Conservation (phyloP, 1,139 yeast genomes). For the Williopsis jadinii region DNA sequence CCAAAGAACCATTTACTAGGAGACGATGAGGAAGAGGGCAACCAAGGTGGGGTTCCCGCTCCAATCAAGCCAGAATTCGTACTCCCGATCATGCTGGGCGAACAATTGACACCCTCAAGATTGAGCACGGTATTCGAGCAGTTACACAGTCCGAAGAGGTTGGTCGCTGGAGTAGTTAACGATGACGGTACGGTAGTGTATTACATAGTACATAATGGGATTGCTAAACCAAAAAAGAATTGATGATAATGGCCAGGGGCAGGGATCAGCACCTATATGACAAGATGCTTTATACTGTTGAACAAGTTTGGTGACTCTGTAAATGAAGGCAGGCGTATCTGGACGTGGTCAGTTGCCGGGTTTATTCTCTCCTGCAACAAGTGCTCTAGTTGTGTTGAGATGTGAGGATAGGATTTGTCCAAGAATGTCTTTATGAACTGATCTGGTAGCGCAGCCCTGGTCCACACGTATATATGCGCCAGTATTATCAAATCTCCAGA, state of each 20-base stretch:
- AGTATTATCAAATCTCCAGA: conserved; percentile 32
- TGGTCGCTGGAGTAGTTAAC: conserved; percentile 49
- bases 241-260: conserved; percentile 13
- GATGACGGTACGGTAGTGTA: conserved; percentile 65
- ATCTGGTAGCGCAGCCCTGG: conserved; percentile 36
- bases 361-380: conserved; percentile 6
- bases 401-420: conserved; percentile 25
- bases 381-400: conserved; percentile 9
- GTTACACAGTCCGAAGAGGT: conserved; percentile 34
- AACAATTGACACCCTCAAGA: conserved; percentile 28
- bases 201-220: conserved; percentile 58
- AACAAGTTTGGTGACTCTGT: conserved; percentile 18
- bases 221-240: conserved; percentile 51
- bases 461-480: conserved; percentile 35
- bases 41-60: too few relatives aligned
- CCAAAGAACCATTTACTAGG: conserved; percentile 28
- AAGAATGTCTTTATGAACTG: conserved; percentile 33
- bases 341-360: conserved; percentile 4
- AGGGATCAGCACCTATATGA: conserved; percentile 1
- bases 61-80: conserved; percentile 17
- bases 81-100: conserved; percentile 26
- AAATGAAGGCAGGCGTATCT: conserved; percentile 15
- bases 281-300: conserved; percentile 12
- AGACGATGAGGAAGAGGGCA: conserved; percentile 11
- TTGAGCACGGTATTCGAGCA: conserved; percentile 23